phyloP scores from a whole-genome alignment of 1,139 yeast species.

The Petasospora rhodanensis region DNA sequence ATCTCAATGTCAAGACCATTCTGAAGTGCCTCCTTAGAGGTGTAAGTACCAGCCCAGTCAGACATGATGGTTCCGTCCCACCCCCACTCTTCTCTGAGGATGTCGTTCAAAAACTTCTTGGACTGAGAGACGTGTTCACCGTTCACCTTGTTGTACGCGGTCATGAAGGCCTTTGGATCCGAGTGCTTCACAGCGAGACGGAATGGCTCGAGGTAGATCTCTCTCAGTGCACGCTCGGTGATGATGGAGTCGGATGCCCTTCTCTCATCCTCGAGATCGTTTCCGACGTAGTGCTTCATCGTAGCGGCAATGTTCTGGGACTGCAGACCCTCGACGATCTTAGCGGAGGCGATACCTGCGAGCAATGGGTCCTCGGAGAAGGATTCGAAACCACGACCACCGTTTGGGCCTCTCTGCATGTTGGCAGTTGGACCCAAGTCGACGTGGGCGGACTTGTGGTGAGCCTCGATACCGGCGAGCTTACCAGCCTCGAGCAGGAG shows the following conservation, averaged over 20 bases:
- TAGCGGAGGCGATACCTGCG: conserved; percentile 48
- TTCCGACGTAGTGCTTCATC: conserved; percentile 56
- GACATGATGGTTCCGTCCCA: conserved; percentile 54
- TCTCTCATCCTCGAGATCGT: conserved; percentile 56
- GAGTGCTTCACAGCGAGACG: conserved; percentile 48
- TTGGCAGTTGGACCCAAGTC: conserved; percentile 54
- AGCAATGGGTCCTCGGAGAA: conserved; percentile 60
- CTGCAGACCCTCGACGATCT: conserved; percentile 52
- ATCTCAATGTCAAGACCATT: conserved; percentile 61
- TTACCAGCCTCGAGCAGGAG: conserved; percentile 41
- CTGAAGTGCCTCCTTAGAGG: conserved; percentile 41
- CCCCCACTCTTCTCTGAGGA: conserved; percentile 51
- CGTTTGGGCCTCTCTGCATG: conserved; percentile 55
- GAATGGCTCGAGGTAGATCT: conserved; percentile 57
- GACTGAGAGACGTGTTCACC: conserved; percentile 53
- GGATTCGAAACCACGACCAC: conserved; percentile 61
- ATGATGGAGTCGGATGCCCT: conserved; percentile 43
- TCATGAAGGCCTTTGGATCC: conserved; percentile 51
- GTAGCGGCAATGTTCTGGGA: conserved; percentile 48
- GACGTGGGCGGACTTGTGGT: conserved; percentile 50
- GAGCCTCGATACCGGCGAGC: conserved; percentile 47
- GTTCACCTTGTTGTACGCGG: conserved; percentile 55
- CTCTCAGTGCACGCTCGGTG: conserved; percentile 57
- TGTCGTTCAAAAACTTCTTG: conserved; percentile 36
- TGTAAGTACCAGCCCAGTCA: conserved; percentile 60